These are phyloP conservation scores for Mortierella polycephala DNA, from an alignment of 371 early-diverging fungal species.

Conservation along the genomic window DNA sequence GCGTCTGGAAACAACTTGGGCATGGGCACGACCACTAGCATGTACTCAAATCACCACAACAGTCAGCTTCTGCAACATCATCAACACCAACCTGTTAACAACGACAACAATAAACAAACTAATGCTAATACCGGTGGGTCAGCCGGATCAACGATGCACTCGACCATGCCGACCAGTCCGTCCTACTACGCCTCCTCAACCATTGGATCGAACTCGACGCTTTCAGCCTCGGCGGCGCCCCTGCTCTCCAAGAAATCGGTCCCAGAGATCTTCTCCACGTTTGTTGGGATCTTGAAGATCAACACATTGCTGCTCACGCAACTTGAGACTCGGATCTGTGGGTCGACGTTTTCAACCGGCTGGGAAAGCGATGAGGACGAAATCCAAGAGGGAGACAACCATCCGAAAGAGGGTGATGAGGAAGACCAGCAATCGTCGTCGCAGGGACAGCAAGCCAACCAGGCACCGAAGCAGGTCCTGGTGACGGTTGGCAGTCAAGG, in stretches of 20 bases:
- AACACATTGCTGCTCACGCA: constrained; percentile 68
- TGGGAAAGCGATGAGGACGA: constrained; percentile 54
- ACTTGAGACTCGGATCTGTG: constrained; percentile 62
- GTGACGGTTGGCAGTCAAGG: constrained; percentile 47
- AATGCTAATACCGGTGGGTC: constrained; percentile 5
- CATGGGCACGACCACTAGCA: constrained; percentile 31
- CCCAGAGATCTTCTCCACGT: constrained; percentile 71
- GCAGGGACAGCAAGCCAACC: constrained; percentile 49
- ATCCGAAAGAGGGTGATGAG: background rate
- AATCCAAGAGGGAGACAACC: background rate
- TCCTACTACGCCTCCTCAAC: constrained; percentile 34
- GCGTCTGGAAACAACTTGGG: constrained; percentile 18
- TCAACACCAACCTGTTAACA: constrained; percentile 2
- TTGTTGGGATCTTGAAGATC: constrained; percentile 70
- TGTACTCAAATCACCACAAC: background rate
- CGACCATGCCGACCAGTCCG: background rate
- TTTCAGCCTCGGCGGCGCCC: constrained; percentile 34
- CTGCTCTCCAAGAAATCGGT: constrained; percentile 58
- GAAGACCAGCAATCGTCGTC: constrained; percentile 5
- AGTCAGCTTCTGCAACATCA: background rate
- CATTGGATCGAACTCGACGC: constrained; percentile 43
- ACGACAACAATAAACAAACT: constrained; percentile 8
- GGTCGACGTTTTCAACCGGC: constrained; percentile 36
- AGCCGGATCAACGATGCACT: constrained; percentile 5
- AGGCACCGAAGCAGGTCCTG: constrained; percentile 47